Base-by-base conservation (phyloP, 1,284 basidiomycete genomes). In the Coniferiporia sulphurascens region DNA sequence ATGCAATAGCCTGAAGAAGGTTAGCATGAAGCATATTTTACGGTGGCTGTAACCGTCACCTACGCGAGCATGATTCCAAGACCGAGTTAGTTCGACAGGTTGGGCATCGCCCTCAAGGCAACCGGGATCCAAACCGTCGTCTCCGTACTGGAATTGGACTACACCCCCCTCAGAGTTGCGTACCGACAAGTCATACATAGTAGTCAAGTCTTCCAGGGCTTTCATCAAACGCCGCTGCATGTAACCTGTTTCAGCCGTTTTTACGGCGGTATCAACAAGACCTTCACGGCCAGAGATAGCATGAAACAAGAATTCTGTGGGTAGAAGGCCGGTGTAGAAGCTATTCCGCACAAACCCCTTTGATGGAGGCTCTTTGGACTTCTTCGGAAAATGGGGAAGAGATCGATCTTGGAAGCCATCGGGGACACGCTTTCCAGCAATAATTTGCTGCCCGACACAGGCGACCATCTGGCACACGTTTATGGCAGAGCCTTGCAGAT, bases 381-480 rank as follows among this genome's bases (percentile, higher is more conserved):
- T 98, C 76, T 99, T 99, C 32, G 90, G 92, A 75, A 99, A 99
- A 74, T 99, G 97, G 0, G 97, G 97, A 21, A 99, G 80, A 1
- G 97, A 98, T 51, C 97, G 92, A 74, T 99, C 97, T 74, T 99
- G 97, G 79, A 99, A 99, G 55, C 96, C 97, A 79, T 99, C 93
- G 1, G 95, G 95, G 6, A 99, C 95, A 85, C 97, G 97, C 72
- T 93, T 91, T 21, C 97, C 97, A 22, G 92, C 87, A 66, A 99
- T 99, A 73, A 99, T 98, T 71, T 99, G 97, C 71, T 99, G 97
- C 9, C 97, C 97, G 66, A 99, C 97, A 84, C 95, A 98, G 65
- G 97, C 97, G 60, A 99, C 97, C 97, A 99, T 99, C 76, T 99
- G 97, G 12, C 95, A 97, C 61, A 99, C 97, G 74, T 99, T 99